Evolutionary conservation across 495 filamentous ascomycete species (phyloP), one percentile per base, ranked within the genome.

Genomic region (Xylaria castorea): DNA sequence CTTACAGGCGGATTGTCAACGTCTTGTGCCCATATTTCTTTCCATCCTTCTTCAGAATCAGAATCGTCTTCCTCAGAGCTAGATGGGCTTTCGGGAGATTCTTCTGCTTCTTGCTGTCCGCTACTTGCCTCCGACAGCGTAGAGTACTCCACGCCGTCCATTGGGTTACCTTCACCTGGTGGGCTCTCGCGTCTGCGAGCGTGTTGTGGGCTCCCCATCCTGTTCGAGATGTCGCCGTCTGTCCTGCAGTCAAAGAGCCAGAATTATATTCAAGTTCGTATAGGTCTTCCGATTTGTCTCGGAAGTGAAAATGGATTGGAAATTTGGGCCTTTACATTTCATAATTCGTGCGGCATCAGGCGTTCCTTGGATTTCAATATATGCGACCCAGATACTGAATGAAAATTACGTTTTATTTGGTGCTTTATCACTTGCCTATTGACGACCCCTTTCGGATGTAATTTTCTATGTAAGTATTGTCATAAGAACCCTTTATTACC

Each of bases 341-440:
- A 32, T 18, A 16, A 6, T 18, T 18, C 5, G 1, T 57, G 16
- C 14, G 5, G 3, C 27, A 18, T 57, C 25, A 6, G 14, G 16
- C 25, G 6, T 55, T 38, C 30, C 46, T 34, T 67, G 4, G 38
- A 18, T 55, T 67, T 20, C 27, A 53, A 67, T 67, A 44, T 64
- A 64, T 64, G 27, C 14, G 27, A 18, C 14, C 25, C 11, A 30
- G 42, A 18, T 34, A 50, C 27, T 66, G 4, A 42, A 42, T 48
- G 42, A 50, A n/a, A n/a, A 30, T 66, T 32, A 16, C 42, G 7
- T 32, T 34, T 34, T 16, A 46, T 46, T 34, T 48, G 25, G 27
- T 48, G 27, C 42, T 66, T 50, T 66, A 36, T 61, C 32, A 46
- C 11, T 4, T 65, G 22, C 5, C 38, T 48, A 46, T 40, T 48